A percentile compares a stretch with the other conserved stretches of the same genome.
Conservation (phyloP, 768 basidiomycete genomes). For the Mycena epipterygia region DNA sequence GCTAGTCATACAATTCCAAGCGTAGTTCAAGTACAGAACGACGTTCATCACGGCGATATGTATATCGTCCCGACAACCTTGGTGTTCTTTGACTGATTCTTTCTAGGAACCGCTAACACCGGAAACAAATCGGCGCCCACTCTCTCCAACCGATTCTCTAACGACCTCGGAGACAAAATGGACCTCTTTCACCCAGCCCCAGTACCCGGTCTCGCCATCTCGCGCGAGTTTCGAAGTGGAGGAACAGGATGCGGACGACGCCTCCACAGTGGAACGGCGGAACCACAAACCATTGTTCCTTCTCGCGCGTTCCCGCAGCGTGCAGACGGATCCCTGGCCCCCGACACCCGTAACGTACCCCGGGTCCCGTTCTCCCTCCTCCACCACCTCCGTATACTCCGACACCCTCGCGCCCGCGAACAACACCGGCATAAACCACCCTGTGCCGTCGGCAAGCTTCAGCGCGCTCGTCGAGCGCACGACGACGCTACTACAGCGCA, state of each 20-base stretch:
- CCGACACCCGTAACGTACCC: conserved; percentile 68
- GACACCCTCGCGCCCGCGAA: conserved; percentile 20
- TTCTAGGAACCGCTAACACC: conserved; percentile 58
- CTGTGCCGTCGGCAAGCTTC: conserved; percentile 66
- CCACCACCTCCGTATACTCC: conserved; percentile 57
- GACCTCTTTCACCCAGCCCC: conserved; percentile 43
- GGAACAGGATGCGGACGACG: conserved; percentile 49
- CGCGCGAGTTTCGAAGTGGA: conserved; percentile 60
- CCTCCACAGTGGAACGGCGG: conserved; percentile 49
- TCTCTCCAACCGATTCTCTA: conserved; percentile 56
- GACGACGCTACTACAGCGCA: conserved; percentile 51
- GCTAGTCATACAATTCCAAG: conserved; percentile 5
- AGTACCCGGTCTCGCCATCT: conserved; percentile 47
- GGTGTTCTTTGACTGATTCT: conserved; percentile 40
- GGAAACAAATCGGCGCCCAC: conserved; percentile 59
- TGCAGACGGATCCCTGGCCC: conserved; percentile 73
- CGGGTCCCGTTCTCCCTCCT: conserved; percentile 73
- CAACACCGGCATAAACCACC: neutral
- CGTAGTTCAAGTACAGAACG: conserved; percentile 30
- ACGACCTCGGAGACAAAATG: conserved; percentile 50
- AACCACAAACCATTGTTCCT: conserved; percentile 63
- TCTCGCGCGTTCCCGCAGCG: conserved; percentile 71
- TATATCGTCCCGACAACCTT: conserved; percentile 19
- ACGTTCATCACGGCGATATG: conserved; percentile 35
- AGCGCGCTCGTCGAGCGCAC: conserved; percentile 68